Conservation (phyloP, 345 rosid species). For the Erucastrum elatum region DNA sequence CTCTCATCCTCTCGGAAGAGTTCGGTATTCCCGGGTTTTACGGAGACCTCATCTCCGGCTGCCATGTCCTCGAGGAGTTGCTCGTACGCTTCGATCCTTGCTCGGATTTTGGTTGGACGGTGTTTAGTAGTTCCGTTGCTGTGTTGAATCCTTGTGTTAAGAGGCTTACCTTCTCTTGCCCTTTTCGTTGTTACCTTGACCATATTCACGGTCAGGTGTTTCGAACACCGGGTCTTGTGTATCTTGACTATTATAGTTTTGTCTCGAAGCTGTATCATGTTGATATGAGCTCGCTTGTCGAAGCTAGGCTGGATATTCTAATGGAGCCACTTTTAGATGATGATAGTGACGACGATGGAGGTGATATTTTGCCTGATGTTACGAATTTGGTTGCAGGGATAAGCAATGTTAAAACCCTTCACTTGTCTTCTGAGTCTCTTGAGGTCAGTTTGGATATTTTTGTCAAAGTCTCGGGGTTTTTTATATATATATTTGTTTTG, state of each 20-base stretch:
- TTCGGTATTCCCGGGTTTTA: neutral
- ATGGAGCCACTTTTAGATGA: neutral
- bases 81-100: neutral
- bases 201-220: neutral
- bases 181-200: neutral
- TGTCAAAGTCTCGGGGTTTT: neutral
- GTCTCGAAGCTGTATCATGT: too few species aligned
- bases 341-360: neutral
- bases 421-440: conserved; percentile 26
- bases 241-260: too few species aligned
- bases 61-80: neutral
- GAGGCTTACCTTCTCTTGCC: neutral
- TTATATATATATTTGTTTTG: neutral
- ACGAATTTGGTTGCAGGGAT: neutral
- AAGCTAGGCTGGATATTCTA: too few species aligned
- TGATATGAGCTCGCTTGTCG: too few species aligned
- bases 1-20: neutral
- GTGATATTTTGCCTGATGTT: neutral
- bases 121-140: neutral
- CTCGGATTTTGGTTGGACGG: neutral
- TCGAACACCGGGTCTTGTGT: too few species aligned
- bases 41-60: neutral
- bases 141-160: neutral
- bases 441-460: conserved; percentile 5
- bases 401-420: neutral